Evolutionary conservation across 495 filamentous ascomycete genomes (phyloP).

Genomic region (Recurvomyces mirabilis): DNA sequence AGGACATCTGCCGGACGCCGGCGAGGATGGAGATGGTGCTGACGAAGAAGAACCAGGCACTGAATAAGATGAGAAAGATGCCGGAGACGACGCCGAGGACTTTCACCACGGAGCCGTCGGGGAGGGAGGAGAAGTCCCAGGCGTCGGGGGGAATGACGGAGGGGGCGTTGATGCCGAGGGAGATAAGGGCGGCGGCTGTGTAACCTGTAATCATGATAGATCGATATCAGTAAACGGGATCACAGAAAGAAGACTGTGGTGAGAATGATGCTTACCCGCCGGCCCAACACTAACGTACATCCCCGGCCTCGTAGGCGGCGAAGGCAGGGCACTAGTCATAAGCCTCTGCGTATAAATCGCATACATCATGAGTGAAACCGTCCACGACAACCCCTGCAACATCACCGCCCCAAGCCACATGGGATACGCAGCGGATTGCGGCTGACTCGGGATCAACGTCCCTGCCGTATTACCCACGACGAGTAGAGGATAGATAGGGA

Average conservation of each 20-base stretch:
- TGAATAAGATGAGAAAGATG: constrained; percentile 53
- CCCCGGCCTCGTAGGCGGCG: constrained; percentile 23
- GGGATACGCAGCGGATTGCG: constrained; percentile 29
- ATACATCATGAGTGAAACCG: constrained; percentile 42
- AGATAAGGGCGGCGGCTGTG: constrained; percentile 18
- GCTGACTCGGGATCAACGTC: constrained; percentile 34
- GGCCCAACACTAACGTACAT: constrained; percentile 29
- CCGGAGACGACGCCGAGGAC: constrained; percentile 34
- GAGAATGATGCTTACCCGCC: constrained; percentile 11
- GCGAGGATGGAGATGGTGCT: constrained; percentile 43
- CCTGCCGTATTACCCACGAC: constrained; percentile 42
- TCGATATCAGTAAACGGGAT: neutral
- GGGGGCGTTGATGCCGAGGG: constrained; percentile 17
- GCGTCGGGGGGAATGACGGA: constrained; percentile 14
- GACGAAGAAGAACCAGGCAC: constrained; percentile 61
- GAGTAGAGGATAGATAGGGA: constrained; percentile 47
- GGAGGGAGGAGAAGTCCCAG: constrained; percentile 8
- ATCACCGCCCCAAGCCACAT: constrained; percentile 42
- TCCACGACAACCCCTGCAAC: constrained; percentile 42
- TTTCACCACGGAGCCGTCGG: constrained; percentile 11
- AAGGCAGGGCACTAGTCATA: constrained; percentile 26
- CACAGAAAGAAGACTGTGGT: neutral
- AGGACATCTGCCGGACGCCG: constrained; percentile 40
- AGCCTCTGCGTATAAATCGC: constrained; percentile 27
- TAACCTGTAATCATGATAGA: constrained; percentile 20